Conservation (phyloP, 83 land plant species). For the Diphasiastrum complanatum region DNA sequence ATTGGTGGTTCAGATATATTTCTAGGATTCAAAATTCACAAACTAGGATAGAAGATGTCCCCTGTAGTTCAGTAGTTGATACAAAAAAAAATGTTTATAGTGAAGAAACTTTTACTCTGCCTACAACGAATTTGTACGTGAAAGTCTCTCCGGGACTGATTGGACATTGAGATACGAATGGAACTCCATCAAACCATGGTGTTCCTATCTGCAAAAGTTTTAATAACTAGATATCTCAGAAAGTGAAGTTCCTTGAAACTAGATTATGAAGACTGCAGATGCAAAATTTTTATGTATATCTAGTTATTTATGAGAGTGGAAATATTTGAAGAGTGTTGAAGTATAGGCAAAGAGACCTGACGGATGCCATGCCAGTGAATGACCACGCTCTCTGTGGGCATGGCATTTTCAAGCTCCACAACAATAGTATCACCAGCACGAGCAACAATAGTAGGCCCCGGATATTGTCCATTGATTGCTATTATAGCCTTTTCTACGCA, state of each 20-base stretch:
- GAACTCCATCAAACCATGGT: conserved; percentile 80
- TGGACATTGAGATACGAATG: conserved; percentile 73
- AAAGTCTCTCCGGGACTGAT: conserved; percentile 70
- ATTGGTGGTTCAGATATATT: no score
- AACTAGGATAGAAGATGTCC: no score
- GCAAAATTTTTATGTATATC: no score
- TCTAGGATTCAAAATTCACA: no score
- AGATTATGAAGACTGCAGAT: no score
- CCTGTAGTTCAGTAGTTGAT: no score
- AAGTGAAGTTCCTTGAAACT: no score
- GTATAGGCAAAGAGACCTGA: conserved; percentile 30
- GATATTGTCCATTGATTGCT: conserved; percentile 59
- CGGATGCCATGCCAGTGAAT: conserved; percentile 85
- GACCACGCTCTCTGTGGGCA: conserved; percentile 62
- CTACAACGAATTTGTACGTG: conserved; percentile 61
- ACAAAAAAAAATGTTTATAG: no score
- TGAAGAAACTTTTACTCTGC: conserved; percentile 42
- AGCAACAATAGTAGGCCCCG: conserved; percentile 67
- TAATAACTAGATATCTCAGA: no score
- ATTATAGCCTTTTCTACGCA: conserved; percentile 46
- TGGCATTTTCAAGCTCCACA: conserved; percentile 53
- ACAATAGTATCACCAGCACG: conserved; percentile 58
- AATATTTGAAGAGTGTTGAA: no score
- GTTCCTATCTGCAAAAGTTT: conserved; percentile 47
- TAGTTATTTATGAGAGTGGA: no score